A percentile compares a stretch with the other conserved stretches of the same genome.
phyloP scores from a whole-genome alignment of 352 stramenopile species.

The Phytophthora cactorum region DNA sequence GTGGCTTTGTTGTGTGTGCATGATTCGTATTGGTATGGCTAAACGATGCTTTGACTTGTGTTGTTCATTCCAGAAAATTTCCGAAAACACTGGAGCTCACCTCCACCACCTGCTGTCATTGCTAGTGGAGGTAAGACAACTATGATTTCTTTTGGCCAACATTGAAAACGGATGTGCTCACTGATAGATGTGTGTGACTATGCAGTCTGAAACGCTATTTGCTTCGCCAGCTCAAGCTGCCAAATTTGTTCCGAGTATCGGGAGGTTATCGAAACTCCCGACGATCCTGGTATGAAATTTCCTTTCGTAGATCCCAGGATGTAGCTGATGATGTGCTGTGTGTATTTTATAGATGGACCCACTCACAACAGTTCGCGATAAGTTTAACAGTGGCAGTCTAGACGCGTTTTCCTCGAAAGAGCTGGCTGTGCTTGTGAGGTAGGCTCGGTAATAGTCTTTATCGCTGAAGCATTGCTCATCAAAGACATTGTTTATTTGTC shows the following conservation, averaged over 20 bases:
- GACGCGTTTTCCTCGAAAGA: slow-evolving; percentile 50
- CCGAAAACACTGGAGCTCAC: slow-evolving; percentile 43
- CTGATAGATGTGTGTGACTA: neutral
- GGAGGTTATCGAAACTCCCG: slow-evolving; percentile 57
- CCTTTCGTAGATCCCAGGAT: neutral
- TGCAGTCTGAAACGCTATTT: slow-evolving; percentile 58
- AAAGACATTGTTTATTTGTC: slow-evolving; percentile 4
- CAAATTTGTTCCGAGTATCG: slow-evolving; percentile 55
- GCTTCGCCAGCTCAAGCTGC: slow-evolving; percentile 52
- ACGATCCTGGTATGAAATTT: slow-evolving; percentile 51
- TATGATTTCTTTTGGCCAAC: neutral
- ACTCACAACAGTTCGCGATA: slow-evolving; percentile 60
- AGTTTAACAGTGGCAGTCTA: slow-evolving; percentile 56
- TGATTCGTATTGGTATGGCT: neutral
- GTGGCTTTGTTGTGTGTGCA: neutral
- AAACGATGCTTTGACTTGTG: neutral
- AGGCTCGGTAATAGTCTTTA: neutral
- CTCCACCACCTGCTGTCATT: slow-evolving; percentile 56
- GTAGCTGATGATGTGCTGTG: slow-evolving; percentile 9
- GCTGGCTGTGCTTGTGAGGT: slow-evolving; percentile 57
- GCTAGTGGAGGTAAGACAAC: slow-evolving; percentile 52
- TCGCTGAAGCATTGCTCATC: neutral
- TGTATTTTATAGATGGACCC: slow-evolving; percentile 53
- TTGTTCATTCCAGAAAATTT: slow-evolving; percentile 51
- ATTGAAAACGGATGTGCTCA: slow-evolving; percentile 1